A percentile compares a stretch with the other conserved stretches of the same genome.
phyloP scores from a whole-genome alignment of 148 eudicot species.

The Pouteria glomerata region DNA sequence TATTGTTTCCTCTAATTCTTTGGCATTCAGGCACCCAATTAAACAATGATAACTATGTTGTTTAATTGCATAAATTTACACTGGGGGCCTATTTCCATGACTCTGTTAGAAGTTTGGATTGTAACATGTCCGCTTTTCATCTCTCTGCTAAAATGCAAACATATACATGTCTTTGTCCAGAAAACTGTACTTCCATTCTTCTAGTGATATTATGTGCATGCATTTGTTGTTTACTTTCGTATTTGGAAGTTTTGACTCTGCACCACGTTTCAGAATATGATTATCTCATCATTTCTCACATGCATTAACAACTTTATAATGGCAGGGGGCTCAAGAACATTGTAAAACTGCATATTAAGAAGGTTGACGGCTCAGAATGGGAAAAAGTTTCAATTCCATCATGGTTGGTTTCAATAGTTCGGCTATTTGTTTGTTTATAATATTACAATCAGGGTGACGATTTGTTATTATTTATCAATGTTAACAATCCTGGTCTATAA shows the following conservation, averaged over 20 bases:
- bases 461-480: neutral
- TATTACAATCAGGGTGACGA: neutral
- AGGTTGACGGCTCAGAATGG: slow-evolving; percentile 58
- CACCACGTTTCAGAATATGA: neutral
- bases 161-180: no score
- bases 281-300: neutral
- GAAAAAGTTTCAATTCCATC: slow-evolving; percentile 79
- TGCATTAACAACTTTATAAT: neutral
- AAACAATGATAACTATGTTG: no score
- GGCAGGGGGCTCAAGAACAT: slow-evolving; percentile 89
- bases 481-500: neutral
- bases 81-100: neutral
- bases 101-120: neutral
- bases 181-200: neutral
- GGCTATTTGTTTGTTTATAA: neutral
- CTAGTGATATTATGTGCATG: neutral
- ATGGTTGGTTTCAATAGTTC: slow-evolving; percentile 36
- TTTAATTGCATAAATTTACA: neutral
- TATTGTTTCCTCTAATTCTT: neutral
- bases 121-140: neutral
- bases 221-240: neutral
- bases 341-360: slow-evolving; percentile 57
- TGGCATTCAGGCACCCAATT: neutral
- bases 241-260: no score
- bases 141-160: neutral